Evolutionary conservation across 345 rosid species (phyloP).

Genomic region (Cardamine occulta): DNA sequence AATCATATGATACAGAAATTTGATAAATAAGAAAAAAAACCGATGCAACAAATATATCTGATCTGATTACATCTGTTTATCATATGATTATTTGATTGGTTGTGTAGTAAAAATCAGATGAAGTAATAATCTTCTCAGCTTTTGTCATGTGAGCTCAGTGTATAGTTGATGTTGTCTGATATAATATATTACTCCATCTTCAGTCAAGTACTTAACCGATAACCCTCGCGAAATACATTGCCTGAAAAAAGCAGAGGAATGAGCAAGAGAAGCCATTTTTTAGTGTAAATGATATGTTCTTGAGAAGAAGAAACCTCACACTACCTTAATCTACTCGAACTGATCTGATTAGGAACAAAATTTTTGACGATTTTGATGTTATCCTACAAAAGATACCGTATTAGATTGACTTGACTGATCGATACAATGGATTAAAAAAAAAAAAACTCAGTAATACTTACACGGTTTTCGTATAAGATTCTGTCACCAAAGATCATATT

Average conservation of each 20-base stretch:
- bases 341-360: constrained; percentile 74
- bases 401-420: background rate
- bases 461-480: constrained; percentile 60
- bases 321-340: constrained; percentile 85
- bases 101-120: background rate
- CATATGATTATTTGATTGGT: background rate
- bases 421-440: background rate
- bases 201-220: constrained; percentile 77
- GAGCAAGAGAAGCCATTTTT: background rate
- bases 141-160: constrained; percentile 28
- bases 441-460: constrained; percentile 29
- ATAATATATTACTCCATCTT: constrained; percentile 68
- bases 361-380: constrained; percentile 70
- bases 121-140: constrained; percentile 15
- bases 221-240: constrained; percentile 75
- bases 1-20: constrained; percentile 13
- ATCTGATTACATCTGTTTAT: constrained; percentile 15
- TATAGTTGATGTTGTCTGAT: constrained; percentile 57
- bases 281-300: background rate
- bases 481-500: constrained; percentile 54
- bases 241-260: constrained; percentile 49
- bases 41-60: background rate
- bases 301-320: constrained; percentile 10
- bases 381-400: constrained; percentile 47
- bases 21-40: background rate